Evolutionary conservation across 75 land plant species (phyloP).

Genomic region (Azolla pinnata): DNA sequence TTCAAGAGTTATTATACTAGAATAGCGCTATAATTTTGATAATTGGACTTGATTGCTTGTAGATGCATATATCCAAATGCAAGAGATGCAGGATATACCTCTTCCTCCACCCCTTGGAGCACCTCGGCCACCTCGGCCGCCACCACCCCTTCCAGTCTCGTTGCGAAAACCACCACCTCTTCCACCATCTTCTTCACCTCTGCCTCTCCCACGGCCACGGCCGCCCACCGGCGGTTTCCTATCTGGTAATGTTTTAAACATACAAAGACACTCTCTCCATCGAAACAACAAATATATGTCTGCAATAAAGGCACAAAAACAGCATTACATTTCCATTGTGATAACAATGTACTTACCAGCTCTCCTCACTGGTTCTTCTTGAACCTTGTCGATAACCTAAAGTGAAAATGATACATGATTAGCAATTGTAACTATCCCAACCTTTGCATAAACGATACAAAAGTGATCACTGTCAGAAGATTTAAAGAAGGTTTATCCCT

Average conservation of each 20-base stretch:
- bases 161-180: constrained; percentile 45
- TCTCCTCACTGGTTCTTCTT: constrained; percentile 69
- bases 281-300: too few species aligned
- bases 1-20: not conserved
- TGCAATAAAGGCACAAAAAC: too few species aligned
- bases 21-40: too few species aligned
- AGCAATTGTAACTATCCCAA: not conserved
- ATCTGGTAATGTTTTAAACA: constrained; percentile 34
- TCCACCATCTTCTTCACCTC: constrained; percentile 31
- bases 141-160: constrained; percentile 38
- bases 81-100: too few species aligned
- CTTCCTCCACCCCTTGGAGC: constrained; percentile 39
- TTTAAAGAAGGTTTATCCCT: too few species aligned
- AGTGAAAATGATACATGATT: too few species aligned
- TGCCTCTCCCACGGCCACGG: constrained; percentile 71
- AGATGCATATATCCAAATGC: too few species aligned
- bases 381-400: constrained; percentile 92
- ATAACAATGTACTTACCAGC: constrained; percentile 62
- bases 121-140: constrained; percentile 36
- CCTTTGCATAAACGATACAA: not conserved
- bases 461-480: not conserved
- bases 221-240: constrained; percentile 75
- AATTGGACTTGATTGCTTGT: too few species aligned
- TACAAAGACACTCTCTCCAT: constrained; percentile 2
- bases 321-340: too few species aligned